Conservation (phyloP, 2,329 filamentous ascomycete genomes). For the Aureobasidium sp. region DNA sequence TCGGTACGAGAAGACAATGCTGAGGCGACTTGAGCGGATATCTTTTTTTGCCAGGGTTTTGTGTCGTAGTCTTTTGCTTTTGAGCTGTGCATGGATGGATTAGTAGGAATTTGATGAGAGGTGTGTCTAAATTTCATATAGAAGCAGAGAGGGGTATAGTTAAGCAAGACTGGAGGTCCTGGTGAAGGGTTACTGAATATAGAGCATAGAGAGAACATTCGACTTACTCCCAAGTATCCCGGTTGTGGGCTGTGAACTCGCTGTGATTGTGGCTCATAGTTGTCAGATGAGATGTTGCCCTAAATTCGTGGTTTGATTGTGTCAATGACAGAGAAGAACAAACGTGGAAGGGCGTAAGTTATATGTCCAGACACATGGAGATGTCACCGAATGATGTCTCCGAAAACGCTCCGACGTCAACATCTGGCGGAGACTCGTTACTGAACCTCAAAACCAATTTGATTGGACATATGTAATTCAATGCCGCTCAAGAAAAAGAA, state of each 20-base stretch:
- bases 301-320: neutral
- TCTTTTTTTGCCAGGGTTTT: slow-evolving; percentile 27
- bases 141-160: neutral
- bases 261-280: slow-evolving; percentile 22
- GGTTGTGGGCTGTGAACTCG: slow-evolving; percentile 29
- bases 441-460: too few relatives aligned
- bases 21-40: slow-evolving; percentile 25
- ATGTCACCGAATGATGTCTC: neutral
- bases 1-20: slow-evolving; percentile 23
- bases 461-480: too few relatives aligned
- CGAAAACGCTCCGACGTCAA: neutral
- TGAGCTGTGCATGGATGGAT: slow-evolving; percentile 19
- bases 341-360: neutral
- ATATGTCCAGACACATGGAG: neutral
- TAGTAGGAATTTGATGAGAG: neutral
- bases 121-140: neutral
- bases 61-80: slow-evolving; percentile 27
- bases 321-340: neutral
- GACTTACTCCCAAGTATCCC: slow-evolving; percentile 28
- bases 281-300: neutral
- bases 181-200: neutral
- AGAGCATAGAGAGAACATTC: neutral
- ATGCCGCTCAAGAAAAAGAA: too few relatives aligned
- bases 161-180: neutral
- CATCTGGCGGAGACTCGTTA: neutral